phyloP scores from a whole-genome alignment of 345 rosid species.

The Cardamine chenopodiifolia region DNA sequence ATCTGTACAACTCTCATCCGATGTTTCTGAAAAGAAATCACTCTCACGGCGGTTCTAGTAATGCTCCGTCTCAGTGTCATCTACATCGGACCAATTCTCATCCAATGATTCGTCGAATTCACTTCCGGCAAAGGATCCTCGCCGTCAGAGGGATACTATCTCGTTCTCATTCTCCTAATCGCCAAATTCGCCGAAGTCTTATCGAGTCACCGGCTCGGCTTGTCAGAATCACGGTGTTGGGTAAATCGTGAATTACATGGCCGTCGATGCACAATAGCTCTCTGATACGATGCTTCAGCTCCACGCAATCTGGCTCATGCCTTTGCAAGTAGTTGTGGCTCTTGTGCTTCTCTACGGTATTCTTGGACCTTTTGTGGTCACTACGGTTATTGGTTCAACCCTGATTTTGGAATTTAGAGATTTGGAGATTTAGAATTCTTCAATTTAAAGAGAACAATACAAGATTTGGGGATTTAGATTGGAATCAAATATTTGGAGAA shows the following conservation, averaged over 20 bases:
- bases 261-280: slow-evolving; percentile 98
- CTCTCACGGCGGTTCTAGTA: slow-evolving; percentile 77
- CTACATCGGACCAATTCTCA: slow-evolving; percentile 86
- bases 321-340: slow-evolving; percentile 73
- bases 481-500: too few relatives aligned
- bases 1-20: slow-evolving; percentile 74
- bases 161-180: slow-evolving; percentile 65
- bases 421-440: too few relatives aligned
- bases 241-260: slow-evolving; percentile 97
- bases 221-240: slow-evolving; percentile 96
- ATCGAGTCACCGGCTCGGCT: slow-evolving; percentile 70
- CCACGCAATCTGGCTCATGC: slow-evolving; percentile 93
- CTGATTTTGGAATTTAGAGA: too few relatives aligned
- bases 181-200: slow-evolving; percentile 85
- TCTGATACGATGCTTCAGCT: slow-evolving; percentile 98
- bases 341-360: slow-evolving; percentile 63
- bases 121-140: slow-evolving; percentile 76
- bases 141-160: slow-evolving; percentile 76
- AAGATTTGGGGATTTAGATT: too few relatives aligned
- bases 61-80: slow-evolving; percentile 71
- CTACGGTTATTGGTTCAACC: slow-evolving; percentile 58
- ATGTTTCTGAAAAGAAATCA: slow-evolving; percentile 79
- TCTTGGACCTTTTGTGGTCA: slow-evolving; percentile 64
- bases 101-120: slow-evolving; percentile 77
- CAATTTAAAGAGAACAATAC: too few relatives aligned